Conservation (phyloP, 2,329 filamentous ascomycete genomes). For the Colletotrichum sp. region DNA sequence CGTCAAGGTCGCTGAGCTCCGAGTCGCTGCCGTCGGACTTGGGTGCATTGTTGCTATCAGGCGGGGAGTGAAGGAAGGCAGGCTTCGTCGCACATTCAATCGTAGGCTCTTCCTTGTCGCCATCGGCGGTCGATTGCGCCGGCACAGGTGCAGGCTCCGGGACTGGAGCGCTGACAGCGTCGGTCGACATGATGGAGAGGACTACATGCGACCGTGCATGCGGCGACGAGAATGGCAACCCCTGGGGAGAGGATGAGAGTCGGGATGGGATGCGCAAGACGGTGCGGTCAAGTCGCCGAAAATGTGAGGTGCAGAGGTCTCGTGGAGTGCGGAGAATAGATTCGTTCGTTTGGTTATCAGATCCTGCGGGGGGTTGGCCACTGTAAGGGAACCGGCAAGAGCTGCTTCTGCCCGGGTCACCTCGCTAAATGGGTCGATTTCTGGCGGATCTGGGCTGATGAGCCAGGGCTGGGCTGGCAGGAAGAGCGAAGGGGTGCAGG, state of each 20-base stretch:
- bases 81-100: constrained; percentile 45
- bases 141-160: constrained; percentile 37
- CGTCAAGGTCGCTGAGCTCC: constrained; percentile 70
- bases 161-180: constrained; percentile 56
- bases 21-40: constrained; percentile 68
- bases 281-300: constrained; percentile 14
- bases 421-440: constrained; percentile 27
- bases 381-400: constrained; percentile 11
- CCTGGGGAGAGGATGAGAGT: not conserved
- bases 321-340: constrained; percentile 20
- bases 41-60: constrained; percentile 65
- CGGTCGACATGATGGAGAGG: constrained; percentile 57
- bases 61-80: constrained; percentile 65
- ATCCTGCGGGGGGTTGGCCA: constrained; percentile 22
- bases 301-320: constrained; percentile 21
- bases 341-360: constrained; percentile 23
- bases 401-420: constrained; percentile 10
- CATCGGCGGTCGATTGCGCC: constrained; percentile 24
- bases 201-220: constrained; percentile 48
- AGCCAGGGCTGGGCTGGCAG: constrained; percentile 14
- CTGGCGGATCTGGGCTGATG: constrained; percentile 28
- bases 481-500: constrained; percentile 1
- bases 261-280: not conserved
- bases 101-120: constrained; percentile 24
- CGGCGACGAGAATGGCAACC: not conserved